phyloP scores from a whole-genome alignment of 257 asterid species.

The Thymus quinquecostatus region DNA sequence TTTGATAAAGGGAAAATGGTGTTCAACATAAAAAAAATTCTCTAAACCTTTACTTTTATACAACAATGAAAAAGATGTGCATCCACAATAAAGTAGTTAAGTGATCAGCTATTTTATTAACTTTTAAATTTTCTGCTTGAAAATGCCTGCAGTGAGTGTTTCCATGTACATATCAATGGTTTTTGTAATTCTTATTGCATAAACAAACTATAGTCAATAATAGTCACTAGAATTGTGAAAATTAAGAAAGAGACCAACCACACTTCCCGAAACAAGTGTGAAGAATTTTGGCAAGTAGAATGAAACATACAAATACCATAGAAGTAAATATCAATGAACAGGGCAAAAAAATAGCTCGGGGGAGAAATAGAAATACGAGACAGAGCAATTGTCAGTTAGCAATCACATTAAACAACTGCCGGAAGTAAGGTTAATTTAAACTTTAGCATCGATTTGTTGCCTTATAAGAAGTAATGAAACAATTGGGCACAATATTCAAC shows the following conservation, averaged over 20 bases:
- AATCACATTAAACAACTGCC: not conserved
- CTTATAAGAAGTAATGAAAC: not conserved
- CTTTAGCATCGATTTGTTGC: not conserved
- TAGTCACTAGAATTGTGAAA: no score
- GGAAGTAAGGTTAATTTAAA: conserved; percentile 1
- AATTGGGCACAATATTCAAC: conserved; percentile 2
- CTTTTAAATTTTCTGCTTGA: not conserved
- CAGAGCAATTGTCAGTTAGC: not conserved
- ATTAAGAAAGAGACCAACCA: no score
- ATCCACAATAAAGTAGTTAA: not conserved
- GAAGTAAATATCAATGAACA: no score
- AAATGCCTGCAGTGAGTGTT: not conserved
- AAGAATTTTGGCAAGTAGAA: no score
- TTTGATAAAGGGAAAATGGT: no score
- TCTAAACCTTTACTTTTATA: not conserved
- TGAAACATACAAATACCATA: no score
- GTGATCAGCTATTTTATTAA: not conserved
- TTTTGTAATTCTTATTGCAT: not conserved
- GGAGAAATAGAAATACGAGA: not conserved
- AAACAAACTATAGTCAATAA: no score
- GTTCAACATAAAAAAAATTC: no score
- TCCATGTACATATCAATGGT: not conserved
- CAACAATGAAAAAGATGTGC: not conserved
- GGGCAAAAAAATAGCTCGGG: no score
- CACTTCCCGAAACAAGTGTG: no score